phyloP scores from a whole-genome alignment of 2,329 filamentous ascomycete genomes.

The Paracoccidioides lutzii region DNA sequence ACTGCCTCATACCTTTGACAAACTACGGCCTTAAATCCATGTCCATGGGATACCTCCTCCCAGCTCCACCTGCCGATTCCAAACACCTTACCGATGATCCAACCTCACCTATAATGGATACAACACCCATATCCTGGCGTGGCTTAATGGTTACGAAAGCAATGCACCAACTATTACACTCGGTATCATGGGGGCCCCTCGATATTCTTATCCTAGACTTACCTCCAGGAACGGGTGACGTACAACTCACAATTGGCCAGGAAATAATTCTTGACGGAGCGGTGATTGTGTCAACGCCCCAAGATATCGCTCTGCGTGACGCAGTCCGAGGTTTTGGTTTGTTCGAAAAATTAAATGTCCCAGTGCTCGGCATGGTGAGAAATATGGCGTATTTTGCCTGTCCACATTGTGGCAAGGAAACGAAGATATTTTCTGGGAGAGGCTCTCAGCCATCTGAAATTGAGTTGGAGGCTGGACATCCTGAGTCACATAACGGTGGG shows the following conservation, averaged over 20 bases:
- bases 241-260: slow-evolving; percentile 92
- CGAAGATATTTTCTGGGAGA: slow-evolving; percentile 55
- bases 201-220: slow-evolving; percentile 84
- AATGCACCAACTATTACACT: slow-evolving; percentile 84
- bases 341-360: slow-evolving; percentile 73
- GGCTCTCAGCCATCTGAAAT: slow-evolving; percentile 10
- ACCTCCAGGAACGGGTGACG: slow-evolving; percentile 88
- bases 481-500: slow-evolving; percentile 33
- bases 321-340: slow-evolving; percentile 85
- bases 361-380: slow-evolving; percentile 70
- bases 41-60: slow-evolving; percentile 92
- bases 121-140: slow-evolving; percentile 79
- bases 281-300: slow-evolving; percentile 83
- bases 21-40: slow-evolving; percentile 96
- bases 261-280: slow-evolving; percentile 76
- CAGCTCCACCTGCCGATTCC: slow-evolving; percentile 41
- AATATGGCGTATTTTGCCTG: slow-evolving; percentile 84
- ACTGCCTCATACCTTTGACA: slow-evolving; percentile 65
- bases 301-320: slow-evolving; percentile 83
- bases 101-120: slow-evolving; percentile 27
- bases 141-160: slow-evolving; percentile 98
- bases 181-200: slow-evolving; percentile 83
- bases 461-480: slow-evolving; percentile 6
- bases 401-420: slow-evolving; percentile 61
- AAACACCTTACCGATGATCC: slow-evolving; percentile 16